phyloP scores from a whole-genome alignment of 1,284 basidiomycete genomes.

The Melampsora medusae region DNA sequence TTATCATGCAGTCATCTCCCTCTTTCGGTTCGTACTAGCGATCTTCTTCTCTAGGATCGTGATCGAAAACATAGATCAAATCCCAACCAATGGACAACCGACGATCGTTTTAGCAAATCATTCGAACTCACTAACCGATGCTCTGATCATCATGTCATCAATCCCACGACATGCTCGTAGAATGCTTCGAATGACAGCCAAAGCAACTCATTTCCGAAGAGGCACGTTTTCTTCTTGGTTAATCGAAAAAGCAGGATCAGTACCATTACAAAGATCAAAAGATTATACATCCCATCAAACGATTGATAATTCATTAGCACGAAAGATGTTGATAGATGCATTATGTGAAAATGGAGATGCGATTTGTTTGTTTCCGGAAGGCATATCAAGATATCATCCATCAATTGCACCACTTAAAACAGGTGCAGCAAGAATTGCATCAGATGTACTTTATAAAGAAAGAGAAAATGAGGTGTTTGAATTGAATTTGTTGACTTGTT shows the following conservation, averaged over 20 bases:
- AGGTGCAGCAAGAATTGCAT: constrained; percentile 75
- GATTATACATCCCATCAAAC: constrained; percentile 61
- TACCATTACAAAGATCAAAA: constrained; percentile 72
- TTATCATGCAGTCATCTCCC: constrained; percentile 46
- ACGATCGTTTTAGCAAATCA: constrained; percentile 75
- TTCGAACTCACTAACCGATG: constrained; percentile 78
- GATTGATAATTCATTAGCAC: constrained; percentile 67
- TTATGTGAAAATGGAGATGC: constrained; percentile 70
- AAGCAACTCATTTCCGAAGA: constrained; percentile 71
- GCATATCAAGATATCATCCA: constrained; percentile 75
- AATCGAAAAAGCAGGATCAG: constrained; percentile 77
- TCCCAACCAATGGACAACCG: constrained; percentile 69
- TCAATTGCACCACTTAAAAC: constrained; percentile 78
- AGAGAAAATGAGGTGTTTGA: constrained; percentile 67
- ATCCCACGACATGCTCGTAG: constrained; percentile 62
- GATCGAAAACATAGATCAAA: constrained; percentile 70
- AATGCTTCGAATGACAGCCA: constrained; percentile 76
- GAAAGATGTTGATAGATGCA: constrained; percentile 70
- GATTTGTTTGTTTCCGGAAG: constrained; percentile 54
- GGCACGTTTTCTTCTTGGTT: constrained; percentile 81
- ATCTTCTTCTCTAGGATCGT: constrained; percentile 84
- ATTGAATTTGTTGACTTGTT: constrained; percentile 70
- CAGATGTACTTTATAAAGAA: constrained; percentile 65
- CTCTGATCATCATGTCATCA: constrained; percentile 59
- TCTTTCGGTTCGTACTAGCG: constrained; percentile 74